phyloP scores from a whole-genome alignment of 495 filamentous ascomycete genomes.

The Hypoxylon perforatum region DNA sequence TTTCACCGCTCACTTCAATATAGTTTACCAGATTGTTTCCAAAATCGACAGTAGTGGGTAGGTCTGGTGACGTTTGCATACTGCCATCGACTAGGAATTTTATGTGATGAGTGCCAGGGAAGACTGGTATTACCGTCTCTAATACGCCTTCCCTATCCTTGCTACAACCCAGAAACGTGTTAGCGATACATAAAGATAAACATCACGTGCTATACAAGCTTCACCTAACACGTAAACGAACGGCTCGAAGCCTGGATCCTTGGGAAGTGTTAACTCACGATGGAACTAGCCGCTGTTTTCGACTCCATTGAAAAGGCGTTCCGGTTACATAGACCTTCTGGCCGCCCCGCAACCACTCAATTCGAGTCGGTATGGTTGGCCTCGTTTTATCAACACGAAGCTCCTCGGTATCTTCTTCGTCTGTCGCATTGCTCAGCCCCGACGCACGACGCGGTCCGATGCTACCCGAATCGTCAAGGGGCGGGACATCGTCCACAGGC shows the following conservation, averaged over 20 bases:
- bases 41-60: constrained; percentile 96
- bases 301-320: constrained; percentile 95
- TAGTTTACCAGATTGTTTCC: constrained; percentile 98
- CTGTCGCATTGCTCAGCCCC: constrained; percentile 75
- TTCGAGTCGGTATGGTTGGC: constrained; percentile 77
- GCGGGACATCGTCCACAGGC: constrained; percentile 58
- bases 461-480: constrained; percentile 60
- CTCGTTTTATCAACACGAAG: constrained; percentile 71
- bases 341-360: constrained; percentile 83
- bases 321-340: constrained; percentile 96
- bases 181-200: constrained; percentile 12
- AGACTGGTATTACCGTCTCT: constrained; percentile 80
- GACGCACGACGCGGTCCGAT: constrained; percentile 61
- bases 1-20: constrained; percentile 88
- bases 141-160: constrained; percentile 68
- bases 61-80: constrained; percentile 85
- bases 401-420: constrained; percentile 83
- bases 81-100: constrained; percentile 95
- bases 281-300: constrained; percentile 85
- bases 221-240: not conserved
- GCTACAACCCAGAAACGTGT: constrained; percentile 45
- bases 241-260: constrained; percentile 13
- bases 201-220: not conserved
- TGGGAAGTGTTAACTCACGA: constrained; percentile 68
- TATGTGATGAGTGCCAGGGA: constrained; percentile 93